Evolutionary conservation across 495 filamentous ascomycete species (phyloP).

Genomic region (Neurospora discreta): DNA sequence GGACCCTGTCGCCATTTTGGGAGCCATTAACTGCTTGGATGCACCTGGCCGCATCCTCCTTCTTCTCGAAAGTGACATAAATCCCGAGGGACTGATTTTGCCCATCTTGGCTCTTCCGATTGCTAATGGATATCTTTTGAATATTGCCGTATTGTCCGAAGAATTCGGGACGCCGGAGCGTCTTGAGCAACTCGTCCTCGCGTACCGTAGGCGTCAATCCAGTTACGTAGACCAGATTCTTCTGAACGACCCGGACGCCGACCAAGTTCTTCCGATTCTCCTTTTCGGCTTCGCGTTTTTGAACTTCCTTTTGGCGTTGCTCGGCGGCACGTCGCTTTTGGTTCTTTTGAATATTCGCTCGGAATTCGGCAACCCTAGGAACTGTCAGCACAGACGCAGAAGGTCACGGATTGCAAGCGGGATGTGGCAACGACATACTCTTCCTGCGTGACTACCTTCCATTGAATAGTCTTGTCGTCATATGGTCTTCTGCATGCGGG

Average conservation of each 20-base stretch:
- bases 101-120: slow-evolving; percentile 65
- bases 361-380: slow-evolving; percentile 48
- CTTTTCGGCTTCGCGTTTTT: slow-evolving; percentile 90
- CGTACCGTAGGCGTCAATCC: slow-evolving; percentile 82
- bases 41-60: slow-evolving; percentile 77
- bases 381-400: slow-evolving; percentile 14
- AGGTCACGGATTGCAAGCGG: not conserved
- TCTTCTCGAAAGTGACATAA: slow-evolving; percentile 88
- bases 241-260: slow-evolving; percentile 90
- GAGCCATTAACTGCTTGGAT: slow-evolving; percentile 89
- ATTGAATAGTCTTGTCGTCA: slow-evolving; percentile 92
- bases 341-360: slow-evolving; percentile 79
- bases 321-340: slow-evolving; percentile 77
- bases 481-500: slow-evolving; percentile 92
- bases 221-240: slow-evolving; percentile 97
- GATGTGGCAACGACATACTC: slow-evolving; percentile 50
- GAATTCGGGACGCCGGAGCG: slow-evolving; percentile 76
- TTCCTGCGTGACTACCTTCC: slow-evolving; percentile 84
- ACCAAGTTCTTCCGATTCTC: slow-evolving; percentile 90
- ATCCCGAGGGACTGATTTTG: slow-evolving; percentile 76
- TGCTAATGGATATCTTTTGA: slow-evolving; percentile 97
- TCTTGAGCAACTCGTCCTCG: slow-evolving; percentile 82
- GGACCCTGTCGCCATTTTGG: slow-evolving; percentile 72
- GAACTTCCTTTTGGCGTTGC: slow-evolving; percentile 83
- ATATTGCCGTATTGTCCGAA: slow-evolving; percentile 99